Percentiles rank a stretch among this genome's conserved stretches.
phyloP scores from a whole-genome alignment of 169 alveolate genomes.

The Plasmodium cynomolgi region DNA sequence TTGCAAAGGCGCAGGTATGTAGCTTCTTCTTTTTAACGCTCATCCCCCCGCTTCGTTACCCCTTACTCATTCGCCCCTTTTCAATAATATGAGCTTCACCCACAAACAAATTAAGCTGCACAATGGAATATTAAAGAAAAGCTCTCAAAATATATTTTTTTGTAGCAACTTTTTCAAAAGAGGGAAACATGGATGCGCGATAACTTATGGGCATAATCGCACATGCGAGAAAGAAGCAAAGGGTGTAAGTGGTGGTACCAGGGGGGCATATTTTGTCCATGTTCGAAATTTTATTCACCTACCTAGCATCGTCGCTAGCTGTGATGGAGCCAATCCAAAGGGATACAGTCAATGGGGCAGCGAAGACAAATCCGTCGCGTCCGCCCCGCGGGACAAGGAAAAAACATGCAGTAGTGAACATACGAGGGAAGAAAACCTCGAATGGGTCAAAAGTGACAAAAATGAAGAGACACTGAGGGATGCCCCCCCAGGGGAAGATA shows the following conservation, averaged over 20 bases:
- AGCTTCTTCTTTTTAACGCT: not conserved
- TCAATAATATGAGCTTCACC: slow-evolving; percentile 24
- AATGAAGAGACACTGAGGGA: not conserved
- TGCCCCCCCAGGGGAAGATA: not conserved
- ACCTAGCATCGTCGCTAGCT: not conserved
- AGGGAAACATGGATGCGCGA: slow-evolving; percentile 1
- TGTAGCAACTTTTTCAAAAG: slow-evolving; percentile 16
- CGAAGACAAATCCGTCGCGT: not conserved
- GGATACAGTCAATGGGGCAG: not conserved
- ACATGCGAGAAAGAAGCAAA: not conserved
- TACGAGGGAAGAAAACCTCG: not conserved
- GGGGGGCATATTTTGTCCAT: not conserved
- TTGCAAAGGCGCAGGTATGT: slow-evolving; percentile 1
- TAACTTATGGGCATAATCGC: not conserved
- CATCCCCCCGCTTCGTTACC: not conserved
- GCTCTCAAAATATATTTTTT: slow-evolving; percentile 9
- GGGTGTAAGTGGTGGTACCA: not conserved
- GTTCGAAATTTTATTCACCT: not conserved
- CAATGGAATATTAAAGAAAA: slow-evolving; percentile 13
- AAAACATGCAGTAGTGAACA: not conserved
- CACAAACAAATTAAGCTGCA: slow-evolving; percentile 16
- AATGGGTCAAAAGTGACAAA: not conserved
- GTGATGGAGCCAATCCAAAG: slow-evolving; percentile 4
- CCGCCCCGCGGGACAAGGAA: not conserved
- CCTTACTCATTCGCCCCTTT: not conserved